Percentiles rank a stretch among this genome's conserved stretches.
Evolutionary conservation across 179 eudicot species (phyloP).

Genomic region (Beta lomatogona): DNA sequence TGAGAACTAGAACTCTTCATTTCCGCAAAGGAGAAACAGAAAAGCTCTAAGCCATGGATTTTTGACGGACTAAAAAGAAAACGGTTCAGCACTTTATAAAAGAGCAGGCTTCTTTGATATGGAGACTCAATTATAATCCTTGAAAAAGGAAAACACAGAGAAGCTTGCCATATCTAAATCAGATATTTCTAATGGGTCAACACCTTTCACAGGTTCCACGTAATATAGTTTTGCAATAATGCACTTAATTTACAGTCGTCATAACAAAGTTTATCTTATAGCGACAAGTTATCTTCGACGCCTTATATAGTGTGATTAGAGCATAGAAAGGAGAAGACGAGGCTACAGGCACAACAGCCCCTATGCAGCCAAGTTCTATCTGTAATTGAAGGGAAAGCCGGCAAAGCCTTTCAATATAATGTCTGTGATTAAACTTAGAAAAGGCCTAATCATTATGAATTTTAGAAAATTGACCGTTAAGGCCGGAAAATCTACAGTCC

Average conservation of each 20-base stretch:
- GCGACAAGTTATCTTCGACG: neutral
- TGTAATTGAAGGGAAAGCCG: neutral
- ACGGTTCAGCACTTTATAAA: too few species aligned
- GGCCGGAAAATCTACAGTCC: neutral
- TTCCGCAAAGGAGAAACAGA: too few species aligned
- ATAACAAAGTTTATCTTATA: neutral
- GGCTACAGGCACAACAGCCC: neutral
- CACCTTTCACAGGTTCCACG: neutral
- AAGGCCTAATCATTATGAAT: neutral
- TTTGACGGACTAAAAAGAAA: too few species aligned
- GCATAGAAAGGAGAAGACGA: neutral
- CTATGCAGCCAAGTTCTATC: neutral
- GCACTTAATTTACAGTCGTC: neutral
- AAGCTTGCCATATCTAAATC: neutral
- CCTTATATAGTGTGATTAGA: neutral
- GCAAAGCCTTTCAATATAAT: neutral
- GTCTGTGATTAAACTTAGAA: neutral
- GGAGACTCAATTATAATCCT: neutral
- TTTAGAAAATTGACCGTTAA: neutral
- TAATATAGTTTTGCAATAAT: neutral
- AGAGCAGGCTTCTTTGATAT: too few species aligned
- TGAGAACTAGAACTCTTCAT: too few species aligned
- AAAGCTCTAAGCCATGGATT: too few species aligned
- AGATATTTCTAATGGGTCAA: neutral
- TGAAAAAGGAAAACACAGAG: neutral